Evolutionary conservation across 768 basidiomycete species (phyloP).

Genomic region (Harrya chromipes): DNA sequence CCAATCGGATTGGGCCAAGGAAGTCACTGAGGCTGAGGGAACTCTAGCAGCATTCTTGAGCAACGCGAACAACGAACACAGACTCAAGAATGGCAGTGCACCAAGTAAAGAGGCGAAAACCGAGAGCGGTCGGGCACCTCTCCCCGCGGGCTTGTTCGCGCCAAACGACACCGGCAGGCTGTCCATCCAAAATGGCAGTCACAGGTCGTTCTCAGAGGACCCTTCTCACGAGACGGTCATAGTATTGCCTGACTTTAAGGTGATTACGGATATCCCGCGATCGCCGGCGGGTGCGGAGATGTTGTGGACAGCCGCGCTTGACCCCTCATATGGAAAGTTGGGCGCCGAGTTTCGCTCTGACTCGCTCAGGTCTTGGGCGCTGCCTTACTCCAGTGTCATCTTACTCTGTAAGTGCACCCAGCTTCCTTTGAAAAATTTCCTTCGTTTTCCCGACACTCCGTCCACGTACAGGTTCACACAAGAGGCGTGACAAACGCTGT

Average conservation of each 20-base stretch:
- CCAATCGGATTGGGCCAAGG: conserved; percentile 81
- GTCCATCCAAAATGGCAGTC: conserved; percentile 82
- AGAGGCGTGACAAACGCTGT: conserved; percentile 89
- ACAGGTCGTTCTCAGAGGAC: conserved; percentile 61
- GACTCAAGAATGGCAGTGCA: conserved; percentile 2
- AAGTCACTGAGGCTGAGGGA: conserved; percentile 68
- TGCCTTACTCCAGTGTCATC: conserved; percentile 90
- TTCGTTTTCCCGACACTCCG: not conserved
- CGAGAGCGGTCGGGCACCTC: conserved; percentile 7
- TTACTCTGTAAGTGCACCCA: conserved; percentile 66
- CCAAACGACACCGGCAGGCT: conserved; percentile 53
- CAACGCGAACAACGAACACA: conserved; percentile 16
- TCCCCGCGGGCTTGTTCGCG: conserved; percentile 52
- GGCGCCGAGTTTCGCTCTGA: conserved; percentile 44
- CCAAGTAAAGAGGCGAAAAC: not conserved
- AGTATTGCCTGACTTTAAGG: conserved; percentile 89
- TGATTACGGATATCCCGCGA: conserved; percentile 69
- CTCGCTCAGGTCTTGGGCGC: conserved; percentile 63
- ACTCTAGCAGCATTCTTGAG: conserved; percentile 65
- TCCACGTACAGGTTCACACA: conserved; percentile 74
- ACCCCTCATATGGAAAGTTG: conserved; percentile 52
- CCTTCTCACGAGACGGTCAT: conserved; percentile 72
- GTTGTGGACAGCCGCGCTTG: conserved; percentile 63
- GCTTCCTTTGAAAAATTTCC: not conserved
- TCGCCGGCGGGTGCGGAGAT: conserved; percentile 62